Evolutionary conservation across 2,329 filamentous ascomycete species (phyloP).

Genomic region (Gaeumannomyces sp.): DNA sequence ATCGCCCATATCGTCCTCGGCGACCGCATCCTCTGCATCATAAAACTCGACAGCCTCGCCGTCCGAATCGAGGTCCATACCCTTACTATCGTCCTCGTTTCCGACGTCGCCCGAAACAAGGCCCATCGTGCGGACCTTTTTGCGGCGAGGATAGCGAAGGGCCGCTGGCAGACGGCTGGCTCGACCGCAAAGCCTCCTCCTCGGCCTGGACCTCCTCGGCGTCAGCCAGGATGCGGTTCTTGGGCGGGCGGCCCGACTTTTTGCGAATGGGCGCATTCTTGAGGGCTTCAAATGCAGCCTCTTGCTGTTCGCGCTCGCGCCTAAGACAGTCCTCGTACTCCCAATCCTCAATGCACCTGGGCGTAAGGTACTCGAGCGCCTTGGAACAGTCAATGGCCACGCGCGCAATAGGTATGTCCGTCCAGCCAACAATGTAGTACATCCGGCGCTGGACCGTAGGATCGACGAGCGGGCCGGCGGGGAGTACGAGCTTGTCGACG

Average conservation of each 20-base stretch:
- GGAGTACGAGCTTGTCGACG: slow-evolving; percentile 42
- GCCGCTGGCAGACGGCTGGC: slow-evolving; percentile 21
- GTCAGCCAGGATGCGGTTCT: slow-evolving; percentile 10
- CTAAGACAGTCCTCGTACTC: slow-evolving; percentile 40
- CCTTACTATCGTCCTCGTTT: slow-evolving; percentile 24
- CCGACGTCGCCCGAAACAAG: slow-evolving; percentile 13
- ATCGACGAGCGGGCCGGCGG: slow-evolving; percentile 21
- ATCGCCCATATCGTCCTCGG: background rate
- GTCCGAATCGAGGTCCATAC: slow-evolving; percentile 18
- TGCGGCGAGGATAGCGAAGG: slow-evolving; percentile 35
- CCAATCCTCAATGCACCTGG: slow-evolving; percentile 49
- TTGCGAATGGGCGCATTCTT: slow-evolving; percentile 10
- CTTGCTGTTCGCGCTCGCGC: slow-evolving; percentile 32
- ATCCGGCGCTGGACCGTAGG: slow-evolving; percentile 34
- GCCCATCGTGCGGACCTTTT: slow-evolving; percentile 18
- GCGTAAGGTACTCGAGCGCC: slow-evolving; percentile 54
- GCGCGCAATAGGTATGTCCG: slow-evolving; percentile 43
- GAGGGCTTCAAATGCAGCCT: slow-evolving; percentile 19
- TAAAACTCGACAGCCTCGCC: too few relatives aligned
- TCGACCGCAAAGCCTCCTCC: slow-evolving; percentile 23
- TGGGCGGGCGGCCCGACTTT: background rate
- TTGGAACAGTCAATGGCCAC: slow-evolving; percentile 38
- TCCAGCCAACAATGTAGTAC: slow-evolving; percentile 50
- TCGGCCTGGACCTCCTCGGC: slow-evolving; percentile 12
- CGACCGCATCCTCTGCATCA: too few relatives aligned